Evolutionary conservation across 208 protist species (phyloP).

Genomic region (Borovskyia barvae): DNA sequence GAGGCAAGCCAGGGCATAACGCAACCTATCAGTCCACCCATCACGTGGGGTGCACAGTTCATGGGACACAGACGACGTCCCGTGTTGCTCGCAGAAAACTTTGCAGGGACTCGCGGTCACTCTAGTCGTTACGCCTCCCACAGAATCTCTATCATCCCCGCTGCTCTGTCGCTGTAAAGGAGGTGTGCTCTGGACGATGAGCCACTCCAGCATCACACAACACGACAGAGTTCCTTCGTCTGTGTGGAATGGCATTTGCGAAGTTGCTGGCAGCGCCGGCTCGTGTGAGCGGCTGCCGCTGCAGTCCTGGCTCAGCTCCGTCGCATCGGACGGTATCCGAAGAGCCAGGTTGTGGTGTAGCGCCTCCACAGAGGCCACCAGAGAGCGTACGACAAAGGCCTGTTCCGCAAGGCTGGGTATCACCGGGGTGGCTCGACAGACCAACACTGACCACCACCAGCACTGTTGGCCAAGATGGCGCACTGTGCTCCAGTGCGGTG

Average conservation of each 20-base stretch:
- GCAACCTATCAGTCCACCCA: too few species aligned
- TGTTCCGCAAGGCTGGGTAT: not conserved
- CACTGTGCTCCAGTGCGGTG: not conserved
- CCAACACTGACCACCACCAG: constrained; percentile 21
- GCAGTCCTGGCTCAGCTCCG: not conserved
- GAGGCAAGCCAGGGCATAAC: too few species aligned
- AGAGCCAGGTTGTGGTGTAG: constrained; percentile 1
- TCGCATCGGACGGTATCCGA: not conserved
- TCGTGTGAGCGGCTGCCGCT: not conserved
- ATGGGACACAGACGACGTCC: too few species aligned
- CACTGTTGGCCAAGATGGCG: constrained; percentile 4
- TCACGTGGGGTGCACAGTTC: too few species aligned
- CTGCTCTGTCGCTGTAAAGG: too few species aligned
- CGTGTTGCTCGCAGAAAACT: too few species aligned
- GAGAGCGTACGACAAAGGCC: not conserved
- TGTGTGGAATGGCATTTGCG: too few species aligned
- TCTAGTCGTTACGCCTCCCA: too few species aligned
- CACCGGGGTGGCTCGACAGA: constrained; percentile 10
- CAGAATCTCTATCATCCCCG: too few species aligned
- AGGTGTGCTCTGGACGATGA: constrained; percentile 6
- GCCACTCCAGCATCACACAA: constrained; percentile 12
- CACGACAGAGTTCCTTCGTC: too few species aligned
- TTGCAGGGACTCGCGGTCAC: too few species aligned
- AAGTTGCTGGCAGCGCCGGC: too few species aligned
- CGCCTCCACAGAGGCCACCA: not conserved